Evolutionary conservation across 176 grass and related monocot species (phyloP).

Genomic region (Avena insularis): DNA sequence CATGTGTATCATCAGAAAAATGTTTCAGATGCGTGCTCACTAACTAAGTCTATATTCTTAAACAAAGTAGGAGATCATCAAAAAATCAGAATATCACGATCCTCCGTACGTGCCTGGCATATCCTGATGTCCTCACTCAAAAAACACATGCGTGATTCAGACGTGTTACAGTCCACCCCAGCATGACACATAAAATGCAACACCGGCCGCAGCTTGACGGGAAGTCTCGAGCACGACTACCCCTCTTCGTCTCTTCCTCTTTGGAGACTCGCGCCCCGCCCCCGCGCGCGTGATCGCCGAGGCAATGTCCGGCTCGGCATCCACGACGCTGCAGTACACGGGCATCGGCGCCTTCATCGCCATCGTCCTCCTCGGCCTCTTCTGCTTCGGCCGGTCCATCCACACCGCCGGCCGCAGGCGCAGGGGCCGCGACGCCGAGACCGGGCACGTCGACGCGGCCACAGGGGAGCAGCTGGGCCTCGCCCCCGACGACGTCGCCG

Average conservation of each 20-base stretch:
- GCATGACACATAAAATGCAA: conserved; percentile 15
- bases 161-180: not conserved
- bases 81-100: conserved; percentile 6
- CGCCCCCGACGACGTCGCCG: conserved; percentile 42
- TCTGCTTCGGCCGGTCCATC: conserved; percentile 29
- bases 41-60: not conserved
- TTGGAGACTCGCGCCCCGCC: not conserved
- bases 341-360: conserved; percentile 52
- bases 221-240: not conserved
- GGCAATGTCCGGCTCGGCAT: conserved; percentile 35
- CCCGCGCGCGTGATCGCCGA: not conserved
- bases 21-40: not conserved
- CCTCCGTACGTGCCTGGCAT: conserved; percentile 41
- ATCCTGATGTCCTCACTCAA: not conserved
- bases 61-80: not conserved
- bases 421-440: not conserved
- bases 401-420: not conserved
- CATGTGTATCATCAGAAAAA: not conserved
- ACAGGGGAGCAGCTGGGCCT: conserved; percentile 27
- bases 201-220: not conserved
- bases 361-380: conserved; percentile 41
- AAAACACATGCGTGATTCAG: not conserved
- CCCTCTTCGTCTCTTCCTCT: not conserved
- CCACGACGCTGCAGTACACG: conserved; percentile 38
- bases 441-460: not conserved